Base-by-base conservation (phyloP, 495 filamentous ascomycete genomes). In the Podospora anserina region DNA sequence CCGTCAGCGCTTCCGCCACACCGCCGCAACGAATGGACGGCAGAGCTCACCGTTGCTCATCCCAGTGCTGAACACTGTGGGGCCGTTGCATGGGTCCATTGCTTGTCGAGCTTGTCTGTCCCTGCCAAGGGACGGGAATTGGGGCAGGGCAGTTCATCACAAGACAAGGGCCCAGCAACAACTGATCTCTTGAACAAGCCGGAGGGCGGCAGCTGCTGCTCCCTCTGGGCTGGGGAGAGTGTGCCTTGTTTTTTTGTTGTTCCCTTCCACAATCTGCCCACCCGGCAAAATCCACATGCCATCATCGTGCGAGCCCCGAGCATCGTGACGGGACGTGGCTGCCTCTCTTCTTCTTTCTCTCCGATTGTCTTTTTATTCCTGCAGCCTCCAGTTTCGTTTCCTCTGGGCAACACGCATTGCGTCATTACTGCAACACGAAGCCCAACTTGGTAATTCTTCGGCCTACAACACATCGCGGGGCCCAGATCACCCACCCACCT, bases 291-390 rank as follows among this genome's bases (percentile, higher is more conserved):
- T 18, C 55, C 23, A 58, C n/a, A 20, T 58, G 23, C 23, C 23
- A 58, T 58, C 19, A 26, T 58, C 55, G 55, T 15, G 55, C 11
- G 9, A 19, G 7, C n/a, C 55, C n/a, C 55, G n/a, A 18, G 55
- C 23, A 20, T 19, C 1, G n/a, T 58, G n/a, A 58, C 55, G n/a
- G n/a, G n/a, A 19, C 6, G 23, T 20, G n/a, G n/a, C 55, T 58
- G n/a, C 55, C 55, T 58, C 54, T 57, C 54, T 57, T 57, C 23
- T 58, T 58, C n/a, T 4, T 58, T 58, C 55, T 20, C 18, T 26
- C 23, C 11, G 15, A 20, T 56, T 58, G 55, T 58, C 23, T 58
- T 58, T 58, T 58, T 58, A 58, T 58, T 58, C 55, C 55, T 20
- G n/a, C 55, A 58, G 55, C 55, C 55, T 20, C 23, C 55, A 5